phyloP scores from a whole-genome alignment of 2,329 filamentous ascomycete species.

The Pseudogymnoascus sp. region DNA sequence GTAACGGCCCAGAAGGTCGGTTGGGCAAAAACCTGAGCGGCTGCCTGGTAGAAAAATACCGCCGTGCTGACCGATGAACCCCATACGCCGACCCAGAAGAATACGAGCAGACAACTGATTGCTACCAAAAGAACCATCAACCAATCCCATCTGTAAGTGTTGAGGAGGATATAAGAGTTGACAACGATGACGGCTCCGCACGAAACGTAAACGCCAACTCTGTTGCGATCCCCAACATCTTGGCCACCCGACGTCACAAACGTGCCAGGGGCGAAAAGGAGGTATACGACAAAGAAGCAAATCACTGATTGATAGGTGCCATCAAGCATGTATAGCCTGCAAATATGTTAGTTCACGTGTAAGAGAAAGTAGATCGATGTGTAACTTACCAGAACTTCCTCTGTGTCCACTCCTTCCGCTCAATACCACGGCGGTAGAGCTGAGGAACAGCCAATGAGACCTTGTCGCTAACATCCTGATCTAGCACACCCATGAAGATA shows the following conservation, averaged over 20 bases:
- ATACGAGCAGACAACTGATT: slow-evolving; percentile 80
- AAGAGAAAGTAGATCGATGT: not conserved
- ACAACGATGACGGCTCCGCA: slow-evolving; percentile 79
- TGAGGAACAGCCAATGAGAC: slow-evolving; percentile 92
- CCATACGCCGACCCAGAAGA: slow-evolving; percentile 93
- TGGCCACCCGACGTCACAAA: slow-evolving; percentile 66
- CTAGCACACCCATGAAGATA: slow-evolving; percentile 90
- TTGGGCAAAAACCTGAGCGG: slow-evolving; percentile 67
- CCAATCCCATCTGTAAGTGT: slow-evolving; percentile 98
- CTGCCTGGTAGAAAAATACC: slow-evolving; percentile 69
- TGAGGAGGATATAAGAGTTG: slow-evolving; percentile 91
- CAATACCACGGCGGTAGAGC: slow-evolving; percentile 89
- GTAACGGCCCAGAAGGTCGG: slow-evolving; percentile 82
- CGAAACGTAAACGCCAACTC: slow-evolving; percentile 81
- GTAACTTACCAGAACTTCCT: slow-evolving; percentile 81
- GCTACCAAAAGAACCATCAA: slow-evolving; percentile 74
- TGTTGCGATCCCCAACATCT: slow-evolving; percentile 67
- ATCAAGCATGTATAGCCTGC: slow-evolving; percentile 85
- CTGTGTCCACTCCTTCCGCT: slow-evolving; percentile 93
- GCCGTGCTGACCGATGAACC: slow-evolving; percentile 37
- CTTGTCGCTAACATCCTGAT: slow-evolving; percentile 92
- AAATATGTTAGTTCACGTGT: slow-evolving; percentile 24
- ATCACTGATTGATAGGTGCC: slow-evolving; percentile 92
- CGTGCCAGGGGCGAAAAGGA: slow-evolving; percentile 61
- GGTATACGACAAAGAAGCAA: slow-evolving; percentile 85